Base-by-base conservation (phyloP, 169 alveolate genomes). In the Plasmodium fragile region DNA sequence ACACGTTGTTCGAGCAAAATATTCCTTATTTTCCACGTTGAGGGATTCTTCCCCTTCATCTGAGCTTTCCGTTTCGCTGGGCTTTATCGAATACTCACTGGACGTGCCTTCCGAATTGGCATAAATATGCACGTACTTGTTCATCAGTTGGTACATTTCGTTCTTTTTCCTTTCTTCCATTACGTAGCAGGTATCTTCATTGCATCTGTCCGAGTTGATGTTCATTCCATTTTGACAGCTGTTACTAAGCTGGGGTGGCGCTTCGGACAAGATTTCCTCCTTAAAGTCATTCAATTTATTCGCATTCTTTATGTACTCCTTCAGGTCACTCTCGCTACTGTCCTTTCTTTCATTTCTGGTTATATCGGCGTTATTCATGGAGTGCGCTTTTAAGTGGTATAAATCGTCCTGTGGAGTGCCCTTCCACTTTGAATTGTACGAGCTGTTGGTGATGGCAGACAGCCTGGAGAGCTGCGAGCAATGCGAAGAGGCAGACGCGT, bases 151-250 rank as follows among this genome's bases (percentile, higher is more conserved):
- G 30, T 89, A 18, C 45, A 89, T 78, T 89, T 89, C 81, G 72
- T 89, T 77, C 81, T 59, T 89, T 77, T 70, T 89, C 49, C 71
- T 89, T 72, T 89, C 82, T 89, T 78, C 89, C 70, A 41, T 25
- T 28, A 55, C 34, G 25, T 41, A 43, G 30, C 3, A 73, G 18
- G 43, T 45, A 30, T 55, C 73, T 36, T 82, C 69, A 36, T 36
- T 36, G 52, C 43, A 13, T 34, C 4, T 80, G 43, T 3, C 53
- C 11, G 71, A n/a, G 41, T 16, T 25, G 3, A 6, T 34, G 10
- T 30, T 30, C 78, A 13, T 43, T 16, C 34, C 25, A 10, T 41
- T 81, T 16, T 81, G 18, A 41, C 36, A 32, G 59, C 30, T 73
- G 55, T 65, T 34, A 45, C 81, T 41, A 43, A 36, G 4, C 36